phyloP scores from a whole-genome alignment of 306 rosid genomes.

The Inga leiocalycina region DNA sequence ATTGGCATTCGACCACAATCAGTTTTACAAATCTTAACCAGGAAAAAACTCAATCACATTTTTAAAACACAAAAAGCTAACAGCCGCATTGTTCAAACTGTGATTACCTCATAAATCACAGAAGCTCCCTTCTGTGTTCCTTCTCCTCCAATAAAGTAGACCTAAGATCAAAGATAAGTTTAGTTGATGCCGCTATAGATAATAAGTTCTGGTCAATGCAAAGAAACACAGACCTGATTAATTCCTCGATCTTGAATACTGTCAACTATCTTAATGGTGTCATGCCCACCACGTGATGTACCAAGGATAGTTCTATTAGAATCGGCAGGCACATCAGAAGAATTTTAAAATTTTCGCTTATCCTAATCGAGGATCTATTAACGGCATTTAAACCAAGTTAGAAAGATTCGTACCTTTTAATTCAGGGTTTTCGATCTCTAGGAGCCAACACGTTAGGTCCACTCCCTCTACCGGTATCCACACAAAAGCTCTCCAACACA shows the following conservation, averaged over 20 bases:
- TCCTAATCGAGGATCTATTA: too few relatives aligned
- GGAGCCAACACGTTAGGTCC: too few relatives aligned
- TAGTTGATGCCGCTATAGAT: too few relatives aligned
- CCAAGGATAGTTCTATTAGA: constrained; percentile 66
- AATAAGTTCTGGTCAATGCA: too few relatives aligned
- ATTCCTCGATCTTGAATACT: not conserved
- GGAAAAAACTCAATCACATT: not conserved
- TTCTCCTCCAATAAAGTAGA: constrained; percentile 41
- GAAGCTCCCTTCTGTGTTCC: constrained; percentile 95
- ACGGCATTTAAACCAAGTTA: too few relatives aligned
- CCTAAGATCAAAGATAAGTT: too few relatives aligned
- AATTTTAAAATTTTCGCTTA: too few relatives aligned
- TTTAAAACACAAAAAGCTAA: not conserved
- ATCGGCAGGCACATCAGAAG: too few relatives aligned
- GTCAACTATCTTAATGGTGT: constrained; percentile 83
- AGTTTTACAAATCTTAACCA: constrained; percentile 11
- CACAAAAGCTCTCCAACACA: too few relatives aligned
- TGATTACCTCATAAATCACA: constrained; percentile 78
- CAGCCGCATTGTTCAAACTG: not conserved
- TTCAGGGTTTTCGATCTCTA: too few relatives aligned
- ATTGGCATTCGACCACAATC: constrained; percentile 13
- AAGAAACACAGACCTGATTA: constrained; percentile 52
- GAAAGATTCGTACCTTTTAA: too few relatives aligned
- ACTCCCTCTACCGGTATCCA: too few relatives aligned
- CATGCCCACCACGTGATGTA: constrained; percentile 50